A percentile compares a stretch with the other conserved stretches of the same genome.
Conservation (phyloP, 1,284 basidiomycete genomes). For the Ustilago trichophora region DNA sequence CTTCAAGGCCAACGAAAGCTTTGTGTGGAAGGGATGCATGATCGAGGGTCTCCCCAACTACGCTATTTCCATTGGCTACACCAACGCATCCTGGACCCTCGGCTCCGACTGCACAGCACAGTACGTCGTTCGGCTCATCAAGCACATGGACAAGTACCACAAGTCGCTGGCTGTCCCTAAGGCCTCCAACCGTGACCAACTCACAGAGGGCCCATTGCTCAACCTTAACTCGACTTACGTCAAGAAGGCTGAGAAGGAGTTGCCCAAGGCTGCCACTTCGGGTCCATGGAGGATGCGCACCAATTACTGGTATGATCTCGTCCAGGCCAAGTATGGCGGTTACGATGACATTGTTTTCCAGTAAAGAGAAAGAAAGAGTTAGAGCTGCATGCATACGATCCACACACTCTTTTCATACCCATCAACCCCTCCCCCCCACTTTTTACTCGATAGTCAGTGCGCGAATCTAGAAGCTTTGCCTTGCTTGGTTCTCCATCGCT, state of each 20-base stretch:
- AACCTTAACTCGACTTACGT: conserved; percentile 64
- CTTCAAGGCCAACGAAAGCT: conserved; percentile 37
- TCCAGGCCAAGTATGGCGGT: conserved; percentile 48
- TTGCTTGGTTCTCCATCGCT: too few relatives aligned
- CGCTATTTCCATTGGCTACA: conserved; percentile 59
- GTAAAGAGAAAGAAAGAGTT: too few relatives aligned
- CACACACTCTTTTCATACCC: background rate
- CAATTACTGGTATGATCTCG: conserved; percentile 57
- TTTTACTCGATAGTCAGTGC: too few relatives aligned
- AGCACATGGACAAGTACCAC: conserved; percentile 51
- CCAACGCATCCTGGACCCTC: conserved; percentile 65
- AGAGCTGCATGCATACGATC: too few relatives aligned
- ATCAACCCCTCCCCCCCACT: too few relatives aligned
- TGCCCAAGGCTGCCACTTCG: conserved; percentile 57
- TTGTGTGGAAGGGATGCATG: conserved; percentile 64
- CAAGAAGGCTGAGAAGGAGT: conserved; percentile 44
- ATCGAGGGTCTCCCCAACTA: conserved; percentile 63
- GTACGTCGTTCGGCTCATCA: conserved; percentile 53
- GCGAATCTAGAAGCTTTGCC: too few relatives aligned
- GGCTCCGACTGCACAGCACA: conserved; percentile 61
- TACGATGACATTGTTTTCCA: conserved; percentile 35
- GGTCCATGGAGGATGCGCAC: conserved; percentile 53
- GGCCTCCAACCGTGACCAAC: conserved; percentile 14
- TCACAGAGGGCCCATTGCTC: conserved; percentile 48
- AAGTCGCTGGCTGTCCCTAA: conserved; percentile 32